Evolutionary conservation across 139 green algal genomes (phyloP), one percentile per base, ranked within the genome.

Genomic region (Mesostigma viride): DNA sequence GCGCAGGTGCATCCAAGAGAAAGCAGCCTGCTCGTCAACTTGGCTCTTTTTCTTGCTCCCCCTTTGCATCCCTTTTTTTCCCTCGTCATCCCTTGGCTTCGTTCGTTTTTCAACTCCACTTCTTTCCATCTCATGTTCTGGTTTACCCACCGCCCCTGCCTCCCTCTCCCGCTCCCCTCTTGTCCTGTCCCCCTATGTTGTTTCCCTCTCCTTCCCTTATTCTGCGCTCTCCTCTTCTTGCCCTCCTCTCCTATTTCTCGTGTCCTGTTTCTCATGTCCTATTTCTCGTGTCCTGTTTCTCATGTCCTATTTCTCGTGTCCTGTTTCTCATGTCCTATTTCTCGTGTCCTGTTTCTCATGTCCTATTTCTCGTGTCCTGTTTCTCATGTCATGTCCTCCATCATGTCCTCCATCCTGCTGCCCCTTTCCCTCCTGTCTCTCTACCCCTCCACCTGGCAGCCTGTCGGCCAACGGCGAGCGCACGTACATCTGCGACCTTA

Each of bases 401-500:
- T 11, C 27, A 31, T 62, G 8, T 62, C 28, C 56, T 62, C 26
- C 26, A 14, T 28, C 53, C 53, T 35, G 22, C 24, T 30, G 3
- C 53, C 3, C 27, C 27, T 61, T 27, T n/a, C n/a, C n/a, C n/a
- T n/a, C n/a, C n/a, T n/a, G n/a, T n/a, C n/a, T n/a, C n/a, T n/a
- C 6, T 33, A 22, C 56, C 30, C 26, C 30, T 33, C 26, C 56
- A 36, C 56, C 26, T 28, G 6, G 26, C 69, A 76, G 77, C 31
- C 74, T 90, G 33, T 75, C 82, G 1, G 84, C 85, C 17, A 79
- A 87, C 47, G 82, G 82, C 17, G 59, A 64, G 22, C 67, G 71
- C 58, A 74, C 72, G n/a, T 75, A 81, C 63, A 62, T 80, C 31
- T 44, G 67, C 5, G 71, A 82, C 70, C 27, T 81, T 17, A 6